Evolutionary conservation across 768 basidiomycete genomes (phyloP).

Genomic region (Tricholoma sp.): DNA sequence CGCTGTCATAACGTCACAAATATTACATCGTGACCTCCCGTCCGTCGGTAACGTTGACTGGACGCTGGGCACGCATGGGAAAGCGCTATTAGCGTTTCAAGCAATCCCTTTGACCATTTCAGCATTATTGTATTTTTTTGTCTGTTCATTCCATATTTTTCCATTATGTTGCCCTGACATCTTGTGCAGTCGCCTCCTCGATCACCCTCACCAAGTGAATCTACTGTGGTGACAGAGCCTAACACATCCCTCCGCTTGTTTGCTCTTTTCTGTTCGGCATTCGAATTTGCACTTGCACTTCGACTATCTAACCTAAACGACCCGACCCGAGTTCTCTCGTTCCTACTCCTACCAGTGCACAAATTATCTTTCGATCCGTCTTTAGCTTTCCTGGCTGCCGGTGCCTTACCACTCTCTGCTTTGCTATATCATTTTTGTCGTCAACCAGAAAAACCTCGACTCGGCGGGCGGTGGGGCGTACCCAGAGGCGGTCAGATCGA

Average conservation of each 20-base stretch:
- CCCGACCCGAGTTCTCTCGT: conserved; percentile 42
- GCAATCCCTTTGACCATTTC: conserved; percentile 30
- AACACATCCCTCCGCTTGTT: conserved; percentile 27
- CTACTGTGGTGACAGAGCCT: conserved; percentile 2
- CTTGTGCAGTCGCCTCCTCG: conserved; percentile 3
- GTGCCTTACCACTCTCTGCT: conserved; percentile 44
- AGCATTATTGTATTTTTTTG: conserved; percentile 22
- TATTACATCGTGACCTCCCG: conserved; percentile 32
- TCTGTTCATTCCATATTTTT: conserved; percentile 21
- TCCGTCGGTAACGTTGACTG: conserved; percentile 29
- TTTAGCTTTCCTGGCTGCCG: conserved; percentile 46
- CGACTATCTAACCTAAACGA: conserved; percentile 51
- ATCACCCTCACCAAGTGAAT: conserved; percentile 5
- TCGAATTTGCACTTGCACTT: conserved; percentile 51
- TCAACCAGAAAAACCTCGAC: conserved; percentile 30
- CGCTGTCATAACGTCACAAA: conserved; percentile 38
- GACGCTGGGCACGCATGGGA: conserved; percentile 33
- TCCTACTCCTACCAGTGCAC: conserved; percentile 46
- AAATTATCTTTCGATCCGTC: conserved; percentile 48
- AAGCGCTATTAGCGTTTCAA: conserved; percentile 35
- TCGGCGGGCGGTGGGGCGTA: conserved; percentile 42
- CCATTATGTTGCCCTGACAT: not conserved
- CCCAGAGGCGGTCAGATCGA: conserved; percentile 39
- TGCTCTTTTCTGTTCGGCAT: conserved; percentile 35
- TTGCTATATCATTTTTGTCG: conserved; percentile 39